Conservation (phyloP, 352 stramenopile species). For the Blastocystis sp. region DNA sequence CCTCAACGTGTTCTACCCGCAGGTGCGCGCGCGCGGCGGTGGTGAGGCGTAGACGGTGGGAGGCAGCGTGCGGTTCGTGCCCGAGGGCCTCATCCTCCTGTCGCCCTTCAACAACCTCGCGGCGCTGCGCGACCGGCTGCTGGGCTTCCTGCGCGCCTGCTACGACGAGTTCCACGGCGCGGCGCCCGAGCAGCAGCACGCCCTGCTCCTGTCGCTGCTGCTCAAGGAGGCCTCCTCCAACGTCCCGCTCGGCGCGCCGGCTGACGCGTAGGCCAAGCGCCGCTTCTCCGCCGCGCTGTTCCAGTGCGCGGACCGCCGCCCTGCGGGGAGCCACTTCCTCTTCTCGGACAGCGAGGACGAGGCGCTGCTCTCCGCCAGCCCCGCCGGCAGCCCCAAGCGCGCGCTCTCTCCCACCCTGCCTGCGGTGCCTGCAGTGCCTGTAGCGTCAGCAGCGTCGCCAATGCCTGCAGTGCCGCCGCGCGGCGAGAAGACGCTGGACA, state of each 20-base stretch:
- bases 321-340: not conserved
- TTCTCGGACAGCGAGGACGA: not conserved
- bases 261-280: not conserved
- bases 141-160: not conserved
- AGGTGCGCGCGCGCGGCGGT: not conserved
- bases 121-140: not conserved
- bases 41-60: not conserved
- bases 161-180: slow-evolving; percentile 16
- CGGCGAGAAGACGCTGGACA: not conserved
- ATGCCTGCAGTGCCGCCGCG: not conserved
- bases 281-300: slow-evolving; percentile 30
- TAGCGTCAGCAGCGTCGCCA: too few relatives aligned
- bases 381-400: not conserved
- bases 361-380: not conserved
- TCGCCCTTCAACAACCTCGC: slow-evolving; percentile 48
- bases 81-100: slow-evolving; percentile 57
- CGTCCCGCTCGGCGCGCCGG: not conserved
- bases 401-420: not conserved
- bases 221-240: not conserved
- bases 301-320: not conserved
- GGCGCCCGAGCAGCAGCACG: not conserved
- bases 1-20: slow-evolving; percentile 44
- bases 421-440: too few relatives aligned
- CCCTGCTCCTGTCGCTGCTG: not conserved
- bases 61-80: slow-evolving; percentile 4